phyloP scores from a whole-genome alignment of 208 protist genomes.

The Leishmania braziliensis region DNA sequence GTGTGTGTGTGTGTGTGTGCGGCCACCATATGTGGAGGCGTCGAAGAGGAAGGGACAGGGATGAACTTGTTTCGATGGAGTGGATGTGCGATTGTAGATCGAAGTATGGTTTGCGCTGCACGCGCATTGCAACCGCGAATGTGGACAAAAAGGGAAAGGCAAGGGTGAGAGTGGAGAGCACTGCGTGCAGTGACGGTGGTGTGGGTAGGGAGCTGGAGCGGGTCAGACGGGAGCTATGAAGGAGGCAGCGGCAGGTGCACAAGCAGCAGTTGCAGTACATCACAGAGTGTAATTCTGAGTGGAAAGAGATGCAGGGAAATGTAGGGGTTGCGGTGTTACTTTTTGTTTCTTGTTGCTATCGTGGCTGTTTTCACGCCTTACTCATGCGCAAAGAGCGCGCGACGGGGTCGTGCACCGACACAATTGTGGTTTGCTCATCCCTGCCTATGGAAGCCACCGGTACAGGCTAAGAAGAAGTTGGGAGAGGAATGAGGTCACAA shows the following conservation, averaged over 20 bases:
- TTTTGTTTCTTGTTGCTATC: not conserved
- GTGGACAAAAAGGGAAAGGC: not conserved
- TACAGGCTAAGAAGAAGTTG: not conserved
- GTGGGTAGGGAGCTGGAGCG: not conserved
- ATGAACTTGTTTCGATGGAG: not conserved
- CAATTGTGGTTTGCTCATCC: not conserved
- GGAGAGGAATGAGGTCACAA: not conserved
- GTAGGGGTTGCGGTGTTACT: not conserved
- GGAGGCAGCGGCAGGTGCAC: not conserved
- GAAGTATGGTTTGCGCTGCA: not conserved
- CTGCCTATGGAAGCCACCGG: not conserved
- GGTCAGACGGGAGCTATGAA: not conserved
- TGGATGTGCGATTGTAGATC: not conserved
- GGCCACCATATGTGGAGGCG: not conserved
- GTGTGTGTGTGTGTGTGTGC: not conserved
- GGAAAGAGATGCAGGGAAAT: not conserved
- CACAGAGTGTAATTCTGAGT: not conserved
- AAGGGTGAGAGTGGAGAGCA: not conserved
- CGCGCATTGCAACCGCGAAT: not conserved
- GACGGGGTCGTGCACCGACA: not conserved
- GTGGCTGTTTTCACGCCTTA: not conserved
- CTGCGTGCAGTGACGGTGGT: not conserved
- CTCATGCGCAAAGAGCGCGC: not conserved
- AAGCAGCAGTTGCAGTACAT: not conserved
- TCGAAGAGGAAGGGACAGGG: too few species aligned